These are phyloP conservation scores for Melaleuca quinquenervia DNA, from an alignment of 345 rosid genomes.

Conservation along the genomic window DNA sequence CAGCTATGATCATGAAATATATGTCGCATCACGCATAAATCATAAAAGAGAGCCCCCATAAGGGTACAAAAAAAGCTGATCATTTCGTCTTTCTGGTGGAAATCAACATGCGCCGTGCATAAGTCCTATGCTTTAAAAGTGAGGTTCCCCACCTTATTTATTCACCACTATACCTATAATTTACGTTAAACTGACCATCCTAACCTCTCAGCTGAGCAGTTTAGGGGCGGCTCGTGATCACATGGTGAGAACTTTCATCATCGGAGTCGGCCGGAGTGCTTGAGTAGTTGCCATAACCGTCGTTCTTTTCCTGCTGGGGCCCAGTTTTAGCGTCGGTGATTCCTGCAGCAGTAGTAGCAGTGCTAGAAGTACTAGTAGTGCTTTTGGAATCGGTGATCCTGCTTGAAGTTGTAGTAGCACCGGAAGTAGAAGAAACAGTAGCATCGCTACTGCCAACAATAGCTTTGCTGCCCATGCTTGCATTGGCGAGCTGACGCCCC, in stretches of 20 bases:
- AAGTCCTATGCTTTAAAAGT: background rate
- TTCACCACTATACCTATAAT: background rate
- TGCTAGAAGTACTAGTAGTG: background rate
- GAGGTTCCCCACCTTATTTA: background rate
- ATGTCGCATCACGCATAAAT: background rate
- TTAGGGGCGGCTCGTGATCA: background rate
- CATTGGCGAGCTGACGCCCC: too few relatives aligned
- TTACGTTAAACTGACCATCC: background rate
- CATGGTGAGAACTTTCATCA: accelerated
- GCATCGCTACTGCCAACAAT: too few relatives aligned
- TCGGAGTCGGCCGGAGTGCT: background rate
- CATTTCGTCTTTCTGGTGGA: background rate
- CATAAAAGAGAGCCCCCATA: background rate
- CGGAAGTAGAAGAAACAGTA: too few relatives aligned
- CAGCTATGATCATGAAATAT: background rate
- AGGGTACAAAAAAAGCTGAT: background rate
- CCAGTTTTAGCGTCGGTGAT: background rate
- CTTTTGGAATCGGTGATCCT: background rate
- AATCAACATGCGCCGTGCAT: background rate
- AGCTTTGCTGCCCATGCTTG: too few relatives aligned
- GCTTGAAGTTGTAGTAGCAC: too few relatives aligned
- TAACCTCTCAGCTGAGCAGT: background rate
- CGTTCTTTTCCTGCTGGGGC: background rate
- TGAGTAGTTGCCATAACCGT: background rate
- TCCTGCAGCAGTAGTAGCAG: background rate